Conservation (phyloP, 208 protist species). For the Leishmania gerbilli region DNA sequence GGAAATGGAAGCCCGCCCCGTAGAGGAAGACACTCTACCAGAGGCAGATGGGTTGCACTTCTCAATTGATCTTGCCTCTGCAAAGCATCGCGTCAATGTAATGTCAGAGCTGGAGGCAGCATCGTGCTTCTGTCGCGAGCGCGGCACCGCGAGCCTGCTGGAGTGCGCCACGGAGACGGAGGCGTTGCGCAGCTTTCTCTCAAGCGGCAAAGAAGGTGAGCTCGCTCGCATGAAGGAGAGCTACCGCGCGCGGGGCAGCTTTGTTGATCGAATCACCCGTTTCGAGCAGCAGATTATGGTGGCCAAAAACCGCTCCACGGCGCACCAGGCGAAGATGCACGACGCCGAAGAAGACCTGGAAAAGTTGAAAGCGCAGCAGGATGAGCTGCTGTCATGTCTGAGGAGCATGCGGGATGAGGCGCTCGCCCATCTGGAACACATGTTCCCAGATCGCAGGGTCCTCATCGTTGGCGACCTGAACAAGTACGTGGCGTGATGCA, state of each 20-base stretch:
- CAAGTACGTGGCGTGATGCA: constrained; percentile 48
- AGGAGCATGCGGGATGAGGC: constrained; percentile 41
- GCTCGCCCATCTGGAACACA: constrained; percentile 38
- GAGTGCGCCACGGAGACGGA: constrained; percentile 7
- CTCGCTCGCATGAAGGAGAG: constrained; percentile 66
- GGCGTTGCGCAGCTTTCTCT: constrained; percentile 26
- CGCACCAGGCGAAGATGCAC: constrained; percentile 40
- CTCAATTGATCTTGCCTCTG: constrained; percentile 41
- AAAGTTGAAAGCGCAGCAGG: constrained; percentile 41
- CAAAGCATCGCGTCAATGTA: constrained; percentile 44
- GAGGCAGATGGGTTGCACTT: constrained; percentile 28
- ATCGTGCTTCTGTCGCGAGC: constrained; percentile 60
- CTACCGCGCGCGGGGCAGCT: constrained; percentile 33
- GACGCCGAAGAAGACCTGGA: constrained; percentile 45
- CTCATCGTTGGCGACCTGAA: constrained; percentile 79
- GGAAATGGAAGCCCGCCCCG: constrained; percentile 22
- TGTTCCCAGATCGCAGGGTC: constrained; percentile 64
- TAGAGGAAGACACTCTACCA: constrained; percentile 30
- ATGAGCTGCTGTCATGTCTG: constrained; percentile 25
- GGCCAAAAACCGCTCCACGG: constrained; percentile 26
- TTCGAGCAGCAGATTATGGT: constrained; percentile 51
- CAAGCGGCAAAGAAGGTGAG: constrained; percentile 40
- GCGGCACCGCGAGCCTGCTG: constrained; percentile 15
- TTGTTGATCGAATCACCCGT: constrained; percentile 46
- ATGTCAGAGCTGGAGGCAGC: constrained; percentile 51